Percentiles rank a stretch among this genome's conserved stretches.
phyloP scores from a whole-genome alignment of 2,329 filamentous ascomycete genomes.

The Bretziella fagacearum region DNA sequence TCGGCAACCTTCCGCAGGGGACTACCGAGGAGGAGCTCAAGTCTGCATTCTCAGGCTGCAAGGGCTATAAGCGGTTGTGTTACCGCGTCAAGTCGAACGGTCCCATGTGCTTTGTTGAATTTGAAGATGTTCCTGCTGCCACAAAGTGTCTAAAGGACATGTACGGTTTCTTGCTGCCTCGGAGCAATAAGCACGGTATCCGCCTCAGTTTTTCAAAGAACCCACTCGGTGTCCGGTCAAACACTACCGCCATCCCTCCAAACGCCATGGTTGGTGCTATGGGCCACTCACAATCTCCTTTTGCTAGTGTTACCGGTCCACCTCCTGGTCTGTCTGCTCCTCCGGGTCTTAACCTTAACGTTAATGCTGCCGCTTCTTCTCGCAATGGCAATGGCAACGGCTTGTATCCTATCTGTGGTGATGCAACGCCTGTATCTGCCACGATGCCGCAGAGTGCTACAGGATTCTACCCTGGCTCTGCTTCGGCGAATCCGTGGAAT shows the following conservation, averaged over 20 bases:
- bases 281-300: constrained; percentile 37
- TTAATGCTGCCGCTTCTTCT: constrained; percentile 18
- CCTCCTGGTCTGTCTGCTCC: constrained; percentile 67
- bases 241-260: constrained; percentile 14
- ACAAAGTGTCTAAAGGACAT: constrained; percentile 82
- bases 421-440: constrained; percentile 4
- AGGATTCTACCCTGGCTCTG: constrained; percentile 10
- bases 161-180: constrained; percentile 73
- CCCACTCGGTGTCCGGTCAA: constrained; percentile 72
- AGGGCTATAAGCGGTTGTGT: constrained; percentile 87
- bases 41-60: constrained; percentile 77
- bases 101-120: constrained; percentile 98
- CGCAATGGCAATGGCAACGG: constrained; percentile 7
- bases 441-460: constrained; percentile 5
- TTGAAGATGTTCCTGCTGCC: constrained; percentile 81
- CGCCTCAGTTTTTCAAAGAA: constrained; percentile 96
- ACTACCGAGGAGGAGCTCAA: constrained; percentile 94
- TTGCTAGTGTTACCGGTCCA: constrained; percentile 54
- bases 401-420: neutral
- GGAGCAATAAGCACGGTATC: constrained; percentile 88
- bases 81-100: constrained; percentile 91
- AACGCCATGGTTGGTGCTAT: constrained; percentile 24
- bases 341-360: constrained; percentile 34
- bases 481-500: constrained; percentile 13
- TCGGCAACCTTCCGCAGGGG: constrained; percentile 87